Percentiles rank a stretch among this genome's conserved stretches.
phyloP scores from a whole-genome alignment of 83 land plant genomes.

The Thuja plicata region DNA sequence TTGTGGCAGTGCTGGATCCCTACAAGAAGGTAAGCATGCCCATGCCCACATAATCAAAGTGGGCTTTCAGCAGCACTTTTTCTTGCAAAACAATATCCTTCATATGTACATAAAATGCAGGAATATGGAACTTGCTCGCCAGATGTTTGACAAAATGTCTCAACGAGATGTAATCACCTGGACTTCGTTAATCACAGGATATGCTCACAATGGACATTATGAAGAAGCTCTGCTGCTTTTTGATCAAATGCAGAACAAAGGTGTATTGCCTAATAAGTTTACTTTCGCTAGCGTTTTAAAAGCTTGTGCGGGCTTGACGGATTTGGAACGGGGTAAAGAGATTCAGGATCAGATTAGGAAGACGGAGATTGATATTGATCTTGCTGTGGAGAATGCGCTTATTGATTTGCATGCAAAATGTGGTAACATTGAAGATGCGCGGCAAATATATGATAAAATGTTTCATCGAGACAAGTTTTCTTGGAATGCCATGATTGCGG shows the following conservation, averaged over 20 bases:
- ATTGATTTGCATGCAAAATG: constrained; percentile 20
- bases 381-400: constrained; percentile 21
- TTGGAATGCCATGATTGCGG: constrained; percentile 34
- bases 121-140: not conserved
- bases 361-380: constrained; percentile 9
- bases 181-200: constrained; percentile 13
- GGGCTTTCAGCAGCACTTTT: not conserved
- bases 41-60: not conserved
- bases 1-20: not conserved
- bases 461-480: constrained; percentile 17
- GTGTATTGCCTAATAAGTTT: not conserved
- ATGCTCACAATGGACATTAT: not conserved
- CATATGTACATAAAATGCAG: constrained; percentile 12
- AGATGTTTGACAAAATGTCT: constrained; percentile 10
- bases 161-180: constrained; percentile 6
- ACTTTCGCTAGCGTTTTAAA: not conserved
- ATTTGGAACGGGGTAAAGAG: not conserved
- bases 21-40: not conserved
- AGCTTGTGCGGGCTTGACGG: not conserved
- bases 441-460: constrained; percentile 18
- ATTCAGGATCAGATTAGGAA: not conserved
- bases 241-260: not conserved
- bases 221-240: not conserved
- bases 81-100: not conserved
- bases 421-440: constrained; percentile 19